Evolutionary conservation across 306 rosid species (phyloP), one percentile per base, ranked within the genome.

Genomic region (Boehmeria nivea): DNA sequence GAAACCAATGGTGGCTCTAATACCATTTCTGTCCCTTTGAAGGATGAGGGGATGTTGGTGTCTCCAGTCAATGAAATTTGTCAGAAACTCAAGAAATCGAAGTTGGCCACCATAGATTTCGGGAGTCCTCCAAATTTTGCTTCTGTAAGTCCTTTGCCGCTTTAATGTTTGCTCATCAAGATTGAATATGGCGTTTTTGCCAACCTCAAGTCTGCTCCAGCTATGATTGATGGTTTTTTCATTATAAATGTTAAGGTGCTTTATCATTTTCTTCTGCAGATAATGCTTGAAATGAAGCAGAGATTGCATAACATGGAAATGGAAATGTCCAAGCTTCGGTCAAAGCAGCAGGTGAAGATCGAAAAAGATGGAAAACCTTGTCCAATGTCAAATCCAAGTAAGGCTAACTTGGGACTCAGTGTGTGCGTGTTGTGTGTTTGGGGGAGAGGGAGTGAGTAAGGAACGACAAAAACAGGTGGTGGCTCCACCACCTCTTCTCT

Each of bases 271-370:
- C 3, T 15, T 40, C 12, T 52, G 17, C 68, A 69, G 74, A 55
- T 34, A 54, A 23, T 69, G 55, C 61, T 69, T 54, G 54, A 46
- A 19, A 44, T 69, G 63, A 69, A 69, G 42, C 63, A 54, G 50
- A 61, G 33, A 47, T 25, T 69, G 74, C 42, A 54, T 46, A 67
- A 61, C 19, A 39, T 69, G 7, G 64, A 37, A 34, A 61, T 51
- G 2, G 64, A 69, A 40, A 54, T 69, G 59, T 26, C 53, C 6
- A 61, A 28, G 64, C 74, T 69, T 18, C 68, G 61, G 43, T 54
- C 59, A 27, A 69, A 31, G 36, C 63, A 47, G 37, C 63, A 47
- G 37, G 36, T 27, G 22, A 43, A 25, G 22, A 43, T 60, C 8
- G 56, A 44, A 37, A 43, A 17, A 24, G 67, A 36, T 19, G 62